Base-by-base conservation (phyloP, 306 rosid species). In the Purshia tridentata region DNA sequence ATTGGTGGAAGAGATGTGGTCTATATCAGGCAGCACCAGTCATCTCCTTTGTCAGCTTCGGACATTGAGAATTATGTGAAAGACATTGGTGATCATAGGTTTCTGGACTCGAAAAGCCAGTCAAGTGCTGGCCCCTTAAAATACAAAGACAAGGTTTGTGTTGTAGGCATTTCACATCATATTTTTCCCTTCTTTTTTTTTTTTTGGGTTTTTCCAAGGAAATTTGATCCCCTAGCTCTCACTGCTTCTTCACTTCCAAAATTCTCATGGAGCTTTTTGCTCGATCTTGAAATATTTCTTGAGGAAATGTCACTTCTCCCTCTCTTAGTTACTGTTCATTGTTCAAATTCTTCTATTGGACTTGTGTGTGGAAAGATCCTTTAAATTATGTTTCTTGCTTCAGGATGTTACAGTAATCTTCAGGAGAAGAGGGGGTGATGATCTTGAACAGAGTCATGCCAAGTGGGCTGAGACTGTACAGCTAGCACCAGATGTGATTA, bases 371-470 rank as follows among this genome's bases (percentile, higher is more conserved):
- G 12, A 23, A 23, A 73, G 0, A 18, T 40, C 2, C 4, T 55
- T 15, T 39, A 9, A 39, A 67, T 69, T 75, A 40, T 60, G 40
- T 78, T 75, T 76, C 42, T 72, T 78, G 69, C 76, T 81, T 84
- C 84, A 95, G 99, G 99, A 91, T 83, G 99, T 95, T 70, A 95
- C 98, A 5, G 98, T 95, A 53, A 95, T 95, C 71, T 95, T 91
- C 79, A 87, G 99, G 81, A 90, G 99, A 81, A 91, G 99, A 83
- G 99, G 99, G 37, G 99, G 99, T 19, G 96, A 95, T 47, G 99
- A 95, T 90, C 98, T 95, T 65, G 99, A 90, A 88, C 99, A 95
- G 83, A 90, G 82, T 87, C 98, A 90, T 82, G 59, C 80, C 75
- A 90, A 82, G 78, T 95, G 99, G 99, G 93, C 80, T 64, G 93